Conservation (phyloP, 176 grass and related monocot genomes). For the Avena atlantica region DNA sequence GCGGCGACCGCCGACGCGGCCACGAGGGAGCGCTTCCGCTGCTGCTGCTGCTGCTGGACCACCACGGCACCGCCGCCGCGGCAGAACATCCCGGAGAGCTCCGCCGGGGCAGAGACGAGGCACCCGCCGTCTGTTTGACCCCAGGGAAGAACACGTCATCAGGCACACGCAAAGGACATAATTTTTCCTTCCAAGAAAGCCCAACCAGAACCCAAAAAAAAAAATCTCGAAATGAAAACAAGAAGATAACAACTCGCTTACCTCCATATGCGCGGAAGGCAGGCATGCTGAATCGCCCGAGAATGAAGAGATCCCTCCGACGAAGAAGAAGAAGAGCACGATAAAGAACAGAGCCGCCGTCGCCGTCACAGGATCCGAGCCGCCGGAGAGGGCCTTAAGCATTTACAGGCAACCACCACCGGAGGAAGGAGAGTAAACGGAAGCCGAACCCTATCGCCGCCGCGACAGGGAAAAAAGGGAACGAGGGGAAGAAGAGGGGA, state of each 20-base stretch:
- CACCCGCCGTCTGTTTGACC: slow-evolving; percentile 57
- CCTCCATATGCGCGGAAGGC: slow-evolving; percentile 59
- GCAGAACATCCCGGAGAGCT: slow-evolving; percentile 47
- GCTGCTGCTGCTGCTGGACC: slow-evolving; percentile 44
- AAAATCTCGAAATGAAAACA: not conserved
- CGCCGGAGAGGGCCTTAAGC: slow-evolving; percentile 51
- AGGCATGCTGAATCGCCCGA: slow-evolving; percentile 54
- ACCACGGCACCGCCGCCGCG: not conserved
- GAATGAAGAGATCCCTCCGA: slow-evolving; percentile 26
- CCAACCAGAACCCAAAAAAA: not conserved
- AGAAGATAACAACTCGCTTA: slow-evolving; percentile 16
- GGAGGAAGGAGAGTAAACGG: not conserved
- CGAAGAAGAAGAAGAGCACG: slow-evolving; percentile 4
- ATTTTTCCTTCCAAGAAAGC: not conserved
- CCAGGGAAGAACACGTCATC: slow-evolving; percentile 8
- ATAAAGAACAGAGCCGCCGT: slow-evolving; percentile 6
- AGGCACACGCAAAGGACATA: not conserved
- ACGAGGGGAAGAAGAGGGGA: not conserved
- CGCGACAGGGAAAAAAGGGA: slow-evolving; percentile 62
- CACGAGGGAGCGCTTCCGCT: slow-evolving; percentile 61
- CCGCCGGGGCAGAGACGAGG: slow-evolving; percentile 51
- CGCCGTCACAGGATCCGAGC: slow-evolving; percentile 42
- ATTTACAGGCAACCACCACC: slow-evolving; percentile 52
- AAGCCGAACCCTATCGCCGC: slow-evolving; percentile 58
- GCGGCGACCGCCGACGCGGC: slow-evolving; percentile 56